A percentile compares a stretch with the other conserved stretches of the same genome.
Conservation (phyloP, 306 rosid genomes). For the Senna siamea region DNA sequence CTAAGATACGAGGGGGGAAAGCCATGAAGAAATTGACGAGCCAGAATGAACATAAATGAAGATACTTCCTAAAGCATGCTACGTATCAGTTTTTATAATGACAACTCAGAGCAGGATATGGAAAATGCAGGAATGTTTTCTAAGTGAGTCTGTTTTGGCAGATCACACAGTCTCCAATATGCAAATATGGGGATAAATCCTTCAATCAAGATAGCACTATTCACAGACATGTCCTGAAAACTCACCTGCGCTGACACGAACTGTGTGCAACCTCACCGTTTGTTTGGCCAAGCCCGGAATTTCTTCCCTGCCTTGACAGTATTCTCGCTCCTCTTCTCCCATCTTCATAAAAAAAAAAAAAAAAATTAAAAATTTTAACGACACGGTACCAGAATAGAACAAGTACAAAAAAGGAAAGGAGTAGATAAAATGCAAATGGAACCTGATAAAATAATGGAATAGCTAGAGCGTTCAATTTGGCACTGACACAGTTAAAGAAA, state of each 20-base stretch:
- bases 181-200: background rate
- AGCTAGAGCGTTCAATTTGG: slow-evolving; percentile 52
- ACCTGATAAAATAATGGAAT: slow-evolving; percentile 39
- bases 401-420: background rate
- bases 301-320: slow-evolving; percentile 50
- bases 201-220: background rate
- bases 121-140: background rate
- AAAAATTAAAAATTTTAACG: slow-evolving; percentile 25
- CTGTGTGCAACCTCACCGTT: slow-evolving; percentile 74
- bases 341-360: slow-evolving; percentile 36
- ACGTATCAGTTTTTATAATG: background rate
- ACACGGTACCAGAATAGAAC: background rate
- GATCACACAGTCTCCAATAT: background rate
- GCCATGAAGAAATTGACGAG: background rate
- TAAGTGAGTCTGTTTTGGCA: background rate
- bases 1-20: background rate
- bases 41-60: background rate
- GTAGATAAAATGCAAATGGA: slow-evolving; percentile 14
- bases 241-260: slow-evolving; percentile 76
- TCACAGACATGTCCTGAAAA: background rate
- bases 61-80: background rate
- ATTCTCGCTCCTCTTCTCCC: slow-evolving; percentile 43
- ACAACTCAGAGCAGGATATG: background rate
- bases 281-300: slow-evolving; percentile 76
- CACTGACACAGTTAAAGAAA: slow-evolving; percentile 45